Conservation (phyloP, 495 filamentous ascomycete genomes). For the Hypomontagnella submonticulosa region DNA sequence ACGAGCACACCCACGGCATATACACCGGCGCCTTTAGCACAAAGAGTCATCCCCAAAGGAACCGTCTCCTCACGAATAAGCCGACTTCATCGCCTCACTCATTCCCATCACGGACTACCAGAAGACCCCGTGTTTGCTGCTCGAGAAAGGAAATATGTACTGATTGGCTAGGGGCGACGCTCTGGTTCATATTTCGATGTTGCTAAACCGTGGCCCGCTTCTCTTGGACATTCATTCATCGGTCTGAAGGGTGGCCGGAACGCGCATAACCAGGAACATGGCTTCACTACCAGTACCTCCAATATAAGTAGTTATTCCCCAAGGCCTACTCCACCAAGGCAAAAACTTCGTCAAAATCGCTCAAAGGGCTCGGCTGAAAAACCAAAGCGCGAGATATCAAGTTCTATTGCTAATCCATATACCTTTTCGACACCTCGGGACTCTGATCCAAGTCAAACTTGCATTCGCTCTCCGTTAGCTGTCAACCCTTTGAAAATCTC, state of each 20-base stretch:
- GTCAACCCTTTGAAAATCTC: neutral
- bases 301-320: neutral
- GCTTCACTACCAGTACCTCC: slow-evolving; percentile 5
- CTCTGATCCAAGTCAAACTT: neutral
- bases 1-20: neutral
- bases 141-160: slow-evolving; percentile 38
- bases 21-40: slow-evolving; percentile 4
- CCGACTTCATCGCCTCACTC: slow-evolving; percentile 37
- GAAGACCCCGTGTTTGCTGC: slow-evolving; percentile 31
- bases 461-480: neutral
- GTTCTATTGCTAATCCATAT: slow-evolving; percentile 15
- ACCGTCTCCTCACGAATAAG: slow-evolving; percentile 38
- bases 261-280: slow-evolving; percentile 10
- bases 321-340: neutral
- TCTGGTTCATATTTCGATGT: slow-evolving; percentile 39
- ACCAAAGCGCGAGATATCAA: slow-evolving; percentile 4
- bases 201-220: slow-evolving; percentile 31
- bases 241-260: slow-evolving; percentile 18
- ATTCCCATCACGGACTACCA: slow-evolving; percentile 22
- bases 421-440: slow-evolving; percentile 6
- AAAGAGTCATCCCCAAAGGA: slow-evolving; percentile 32
- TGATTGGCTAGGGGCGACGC: slow-evolving; percentile 37
- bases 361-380: slow-evolving; percentile 6
- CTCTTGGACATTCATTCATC: slow-evolving; percentile 19
- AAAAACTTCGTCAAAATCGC: slow-evolving; percentile 23